Evolutionary conservation across 2,329 filamentous ascomycete species (phyloP).

Genomic region (Aspergillus clavatus): DNA sequence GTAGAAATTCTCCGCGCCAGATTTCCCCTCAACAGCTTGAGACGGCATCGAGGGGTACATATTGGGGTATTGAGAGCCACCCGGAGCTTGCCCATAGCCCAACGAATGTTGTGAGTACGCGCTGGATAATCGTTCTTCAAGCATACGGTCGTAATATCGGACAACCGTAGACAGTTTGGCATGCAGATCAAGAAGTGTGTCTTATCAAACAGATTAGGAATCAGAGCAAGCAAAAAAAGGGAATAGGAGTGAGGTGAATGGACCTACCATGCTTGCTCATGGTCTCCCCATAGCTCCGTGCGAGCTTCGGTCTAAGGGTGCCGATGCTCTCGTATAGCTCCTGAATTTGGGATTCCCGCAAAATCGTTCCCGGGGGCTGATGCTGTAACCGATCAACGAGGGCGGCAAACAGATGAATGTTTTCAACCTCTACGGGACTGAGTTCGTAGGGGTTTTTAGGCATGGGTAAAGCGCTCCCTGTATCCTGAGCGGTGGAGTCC

Average conservation of each 20-base stretch:
- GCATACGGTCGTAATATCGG: slow-evolving; percentile 95
- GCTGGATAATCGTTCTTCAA: slow-evolving; percentile 89
- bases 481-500: slow-evolving; percentile 44
- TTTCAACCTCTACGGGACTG: slow-evolving; percentile 88
- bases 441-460: slow-evolving; percentile 94
- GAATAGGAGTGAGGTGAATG: background rate
- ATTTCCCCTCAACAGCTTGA: slow-evolving; percentile 45
- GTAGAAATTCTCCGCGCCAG: slow-evolving; percentile 75
- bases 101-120: slow-evolving; percentile 80
- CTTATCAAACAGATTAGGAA: slow-evolving; percentile 44
- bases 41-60: slow-evolving; percentile 69
- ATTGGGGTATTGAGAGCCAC: slow-evolving; percentile 49
- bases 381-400: slow-evolving; percentile 91
- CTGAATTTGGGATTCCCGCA: slow-evolving; percentile 96
- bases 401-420: slow-evolving; percentile 93
- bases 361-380: slow-evolving; percentile 88
- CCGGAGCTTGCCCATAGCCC: slow-evolving; percentile 50
- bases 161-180: slow-evolving; percentile 94
- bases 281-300: slow-evolving; percentile 92
- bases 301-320: slow-evolving; percentile 85
- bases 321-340: slow-evolving; percentile 97
- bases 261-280: slow-evolving; percentile 95
- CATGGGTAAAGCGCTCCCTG: slow-evolving; percentile 49
- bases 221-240: background rate
- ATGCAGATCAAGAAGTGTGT: slow-evolving; percentile 88